Percentiles rank a stretch among this genome's conserved stretches.
Conservation (phyloP, 768 basidiomycete species). For the Dacryopinax primogenitus region DNA sequence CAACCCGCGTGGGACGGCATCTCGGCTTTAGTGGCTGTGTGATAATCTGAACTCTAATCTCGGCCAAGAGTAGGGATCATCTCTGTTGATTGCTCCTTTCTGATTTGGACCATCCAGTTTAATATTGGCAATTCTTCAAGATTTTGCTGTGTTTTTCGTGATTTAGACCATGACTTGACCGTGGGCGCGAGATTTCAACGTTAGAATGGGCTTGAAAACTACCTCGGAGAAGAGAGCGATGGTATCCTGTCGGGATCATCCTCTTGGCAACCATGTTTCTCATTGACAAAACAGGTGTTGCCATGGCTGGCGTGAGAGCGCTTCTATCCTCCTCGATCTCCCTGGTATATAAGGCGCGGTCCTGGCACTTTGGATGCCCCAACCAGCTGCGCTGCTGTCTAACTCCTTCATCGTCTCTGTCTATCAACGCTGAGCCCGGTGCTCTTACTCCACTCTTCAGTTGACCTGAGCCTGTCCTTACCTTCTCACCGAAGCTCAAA, state of each 20-base stretch:
- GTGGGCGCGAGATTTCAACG: background rate
- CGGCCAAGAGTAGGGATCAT: background rate
- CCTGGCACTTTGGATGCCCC: background rate
- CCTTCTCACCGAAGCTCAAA: background rate
- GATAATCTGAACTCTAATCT: background rate
- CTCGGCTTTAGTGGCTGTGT: constrained; percentile 5
- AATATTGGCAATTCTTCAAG: background rate
- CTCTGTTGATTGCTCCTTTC: background rate
- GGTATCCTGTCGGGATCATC: constrained; percentile 2
- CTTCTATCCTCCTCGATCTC: background rate
- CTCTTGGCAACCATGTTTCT: constrained; percentile 1
- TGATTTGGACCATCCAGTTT: background rate
- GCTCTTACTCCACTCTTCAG: constrained; percentile 9
- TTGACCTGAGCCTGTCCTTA: constrained; percentile 9
- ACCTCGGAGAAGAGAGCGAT: background rate
- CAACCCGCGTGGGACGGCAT: background rate
- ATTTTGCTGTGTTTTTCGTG: background rate
- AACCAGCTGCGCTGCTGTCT: constrained; percentile 4
- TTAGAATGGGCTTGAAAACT: background rate
- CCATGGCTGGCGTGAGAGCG: constrained; percentile 7
- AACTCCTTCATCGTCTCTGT: constrained; percentile 7
- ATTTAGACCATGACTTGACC: background rate
- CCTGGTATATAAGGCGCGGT: background rate
- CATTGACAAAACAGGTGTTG: constrained; percentile 6
- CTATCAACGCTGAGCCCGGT: constrained; percentile 6